Evolutionary conservation across 1,284 basidiomycete genomes (phyloP).

Genomic region (Fomitopsis schrenkii): DNA sequence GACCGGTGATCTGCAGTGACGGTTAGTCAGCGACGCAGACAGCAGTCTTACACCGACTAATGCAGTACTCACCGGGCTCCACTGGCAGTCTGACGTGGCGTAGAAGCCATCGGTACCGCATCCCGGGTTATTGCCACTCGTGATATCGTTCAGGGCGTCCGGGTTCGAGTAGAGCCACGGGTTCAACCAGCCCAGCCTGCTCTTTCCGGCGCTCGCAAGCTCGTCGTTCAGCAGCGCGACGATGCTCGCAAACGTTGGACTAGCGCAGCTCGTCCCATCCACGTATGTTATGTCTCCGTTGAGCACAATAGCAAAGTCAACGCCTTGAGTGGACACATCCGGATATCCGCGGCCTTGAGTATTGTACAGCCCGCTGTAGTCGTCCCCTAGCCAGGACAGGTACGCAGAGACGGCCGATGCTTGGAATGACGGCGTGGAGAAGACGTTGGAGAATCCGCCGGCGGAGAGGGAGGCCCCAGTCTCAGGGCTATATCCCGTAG

Average conservation of each 20-base stretch:
- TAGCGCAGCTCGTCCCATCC: conserved; percentile 43
- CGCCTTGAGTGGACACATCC: conserved; percentile 26
- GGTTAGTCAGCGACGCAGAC: neutral
- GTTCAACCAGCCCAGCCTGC: conserved; percentile 46
- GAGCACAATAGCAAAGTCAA: conserved; percentile 25
- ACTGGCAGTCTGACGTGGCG: conserved; percentile 29
- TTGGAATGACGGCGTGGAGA: conserved; percentile 40
- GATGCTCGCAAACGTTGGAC: conserved; percentile 49
- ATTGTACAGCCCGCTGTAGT: conserved; percentile 27
- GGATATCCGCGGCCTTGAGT: conserved; percentile 29
- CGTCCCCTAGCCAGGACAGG: conserved; percentile 24
- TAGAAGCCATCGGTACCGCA: conserved; percentile 34
- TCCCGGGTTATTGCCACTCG: conserved; percentile 16
- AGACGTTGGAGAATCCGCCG: conserved; percentile 48
- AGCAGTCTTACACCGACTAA: neutral
- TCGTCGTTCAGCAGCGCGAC: conserved; percentile 54
- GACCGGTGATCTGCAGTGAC: conserved; percentile 14
- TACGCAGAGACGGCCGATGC: conserved; percentile 29
- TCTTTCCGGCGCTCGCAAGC: conserved; percentile 38
- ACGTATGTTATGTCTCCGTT: conserved; percentile 36
- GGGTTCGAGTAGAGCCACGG: conserved; percentile 33
- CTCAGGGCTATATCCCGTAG: conserved; percentile 44
- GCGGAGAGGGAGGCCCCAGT: conserved; percentile 40
- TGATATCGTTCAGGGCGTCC: conserved; percentile 20
- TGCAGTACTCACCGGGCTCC: conserved; percentile 25